Base-by-base conservation (phyloP, 2,329 filamentous ascomycete genomes). In the Alternaria tenuissima region DNA sequence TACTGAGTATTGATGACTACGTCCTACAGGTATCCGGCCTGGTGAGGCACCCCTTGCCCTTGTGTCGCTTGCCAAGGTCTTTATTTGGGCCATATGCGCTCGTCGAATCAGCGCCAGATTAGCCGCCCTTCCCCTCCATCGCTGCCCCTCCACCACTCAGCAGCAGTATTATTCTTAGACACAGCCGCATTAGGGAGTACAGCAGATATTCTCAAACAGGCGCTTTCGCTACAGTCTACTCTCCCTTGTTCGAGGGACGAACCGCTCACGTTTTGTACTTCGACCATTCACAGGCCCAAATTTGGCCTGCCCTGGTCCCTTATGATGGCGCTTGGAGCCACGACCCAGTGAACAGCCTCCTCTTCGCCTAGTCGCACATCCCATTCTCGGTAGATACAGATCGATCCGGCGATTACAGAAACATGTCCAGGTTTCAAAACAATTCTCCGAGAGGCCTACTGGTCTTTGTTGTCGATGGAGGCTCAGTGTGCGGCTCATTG, bases 351-450 rank as follows among this genome's bases (percentile, higher is more conserved):
- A 71, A 69, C 63, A 67, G 70, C 66, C 71, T 66, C 65, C 63
- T 63, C 62, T 58, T 67, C 54, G 63, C 61, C 63, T 69, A 70
- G 74, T 76, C 73, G 71, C 68, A 73, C 65, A 63, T 63, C 59
- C 65, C 65, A 63, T 61, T 70, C 72, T 62, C 57, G 73, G 68
- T 57, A 62, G 58, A 64, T 57, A 53, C 54, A 68, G 65, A 71
- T 71, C 64, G 62, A 70, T 73, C 69, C 69, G 76, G 76, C 77
- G 77, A 77, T 75, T 78, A 77, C 67, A 75, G 73, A 77, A 77
- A 78, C 76, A 69, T 63, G 66, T 68, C 69, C 65, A 67, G 67
- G 76, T 79, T 78, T 78, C 76, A 78, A 67, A 61, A 67, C 58
- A 76, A 75, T 76, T 77, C 75, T 75, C 74, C 74, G 71, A 67